Evolutionary conservation across 1,284 basidiomycete genomes (phyloP).

Genomic region (Naganishia cerealis): DNA sequence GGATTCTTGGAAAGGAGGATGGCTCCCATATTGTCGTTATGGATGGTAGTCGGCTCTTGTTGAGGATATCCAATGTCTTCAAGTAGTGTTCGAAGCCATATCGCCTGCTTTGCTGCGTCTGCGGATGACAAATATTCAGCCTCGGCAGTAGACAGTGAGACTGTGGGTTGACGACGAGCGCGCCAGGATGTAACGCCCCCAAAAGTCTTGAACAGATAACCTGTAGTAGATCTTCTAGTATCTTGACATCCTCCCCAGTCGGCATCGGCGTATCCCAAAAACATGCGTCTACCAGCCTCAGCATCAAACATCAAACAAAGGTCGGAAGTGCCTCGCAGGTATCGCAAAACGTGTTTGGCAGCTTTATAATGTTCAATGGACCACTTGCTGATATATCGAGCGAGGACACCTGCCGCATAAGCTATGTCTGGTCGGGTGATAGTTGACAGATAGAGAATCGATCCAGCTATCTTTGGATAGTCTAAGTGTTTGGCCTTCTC

Average conservation of each 20-base stretch:
- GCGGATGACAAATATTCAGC: too few species aligned
- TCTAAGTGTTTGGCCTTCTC: too few species aligned
- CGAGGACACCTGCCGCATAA: slow-evolving; percentile 33
- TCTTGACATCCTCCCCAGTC: slow-evolving; percentile 38
- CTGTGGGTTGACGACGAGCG: not conserved
- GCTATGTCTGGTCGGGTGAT: too few species aligned
- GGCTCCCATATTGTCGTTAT: slow-evolving; percentile 53
- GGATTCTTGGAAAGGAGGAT: slow-evolving; percentile 52
- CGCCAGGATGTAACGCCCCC: slow-evolving; percentile 4
- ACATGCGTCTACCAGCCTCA: slow-evolving; percentile 39
- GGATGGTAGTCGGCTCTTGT: too few species aligned
- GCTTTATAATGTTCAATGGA: slow-evolving; percentile 12
- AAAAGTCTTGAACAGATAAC: slow-evolving; percentile 25
- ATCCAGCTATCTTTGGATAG: too few species aligned
- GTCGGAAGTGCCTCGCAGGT: slow-evolving; percentile 36
- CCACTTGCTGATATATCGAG: slow-evolving; percentile 19
- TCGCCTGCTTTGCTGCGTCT: slow-evolving; percentile 12
- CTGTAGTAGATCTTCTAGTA: slow-evolving; percentile 32
- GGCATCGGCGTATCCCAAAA: slow-evolving; percentile 35
- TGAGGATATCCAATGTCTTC: too few species aligned
- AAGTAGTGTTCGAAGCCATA: not conserved
- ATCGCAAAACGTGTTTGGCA: slow-evolving; percentile 41
- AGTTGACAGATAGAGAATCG: too few species aligned
- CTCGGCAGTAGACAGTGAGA: too few species aligned
- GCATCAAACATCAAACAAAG: slow-evolving; percentile 25